A percentile compares a stretch with the other conserved stretches of the same genome.
phyloP scores from a whole-genome alignment of 345 rosid genomes.

The Arabidopsis suecica region DNA sequence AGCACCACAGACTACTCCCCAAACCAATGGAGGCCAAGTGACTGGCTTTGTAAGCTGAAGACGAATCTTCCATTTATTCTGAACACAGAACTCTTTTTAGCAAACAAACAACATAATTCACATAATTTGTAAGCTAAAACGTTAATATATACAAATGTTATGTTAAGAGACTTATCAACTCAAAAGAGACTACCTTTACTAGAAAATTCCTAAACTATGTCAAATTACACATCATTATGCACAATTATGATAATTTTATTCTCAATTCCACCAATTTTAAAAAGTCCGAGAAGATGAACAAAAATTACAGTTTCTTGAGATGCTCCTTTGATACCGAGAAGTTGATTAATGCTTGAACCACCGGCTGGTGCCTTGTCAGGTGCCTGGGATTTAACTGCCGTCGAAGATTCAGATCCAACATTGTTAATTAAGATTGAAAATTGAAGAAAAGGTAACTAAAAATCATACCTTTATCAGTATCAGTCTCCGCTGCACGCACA shows the following conservation, averaged over 20 bases:
- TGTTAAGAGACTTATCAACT: background rate
- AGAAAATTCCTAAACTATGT: conserved; percentile 12
- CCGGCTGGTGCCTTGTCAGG: conserved; percentile 77
- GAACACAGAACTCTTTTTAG: conserved; percentile 34
- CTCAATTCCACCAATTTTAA: conserved; percentile 6
- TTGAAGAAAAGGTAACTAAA: background rate
- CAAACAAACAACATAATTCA: conserved; percentile 2
- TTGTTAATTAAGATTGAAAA: background rate
- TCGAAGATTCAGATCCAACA: background rate
- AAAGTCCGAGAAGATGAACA: background rate
- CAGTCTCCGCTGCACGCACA: conserved; percentile 83
- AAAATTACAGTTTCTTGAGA: conserved; percentile 74
- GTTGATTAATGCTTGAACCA: conserved; percentile 93
- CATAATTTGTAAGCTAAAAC: background rate
- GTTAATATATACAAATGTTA: background rate
- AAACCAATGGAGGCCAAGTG: conserved; percentile 97
- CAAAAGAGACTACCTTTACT: background rate
- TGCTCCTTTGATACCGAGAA: conserved; percentile 98
- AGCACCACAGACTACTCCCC: conserved; percentile 98
- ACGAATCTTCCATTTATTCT: conserved; percentile 99
- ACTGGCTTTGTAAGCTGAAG: conserved; percentile 97
- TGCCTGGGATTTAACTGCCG: conserved; percentile 63
- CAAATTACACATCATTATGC: background rate
- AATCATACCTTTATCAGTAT: conserved; percentile 69
- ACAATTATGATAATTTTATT: background rate